Conservation (phyloP, 257 asterid species). For the Nicotiana noctiflora region DNA sequence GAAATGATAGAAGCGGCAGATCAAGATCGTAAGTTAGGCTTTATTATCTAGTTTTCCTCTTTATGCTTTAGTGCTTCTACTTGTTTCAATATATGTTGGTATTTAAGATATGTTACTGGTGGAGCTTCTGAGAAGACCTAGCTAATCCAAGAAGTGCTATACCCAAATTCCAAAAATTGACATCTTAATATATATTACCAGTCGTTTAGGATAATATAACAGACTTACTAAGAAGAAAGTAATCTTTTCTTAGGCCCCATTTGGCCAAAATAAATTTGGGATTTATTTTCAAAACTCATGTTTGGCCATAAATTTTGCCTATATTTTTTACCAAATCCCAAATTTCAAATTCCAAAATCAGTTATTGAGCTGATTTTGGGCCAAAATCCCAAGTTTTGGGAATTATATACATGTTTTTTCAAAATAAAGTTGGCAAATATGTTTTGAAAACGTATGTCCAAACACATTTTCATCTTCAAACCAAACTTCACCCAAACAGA, state of each 20-base stretch:
- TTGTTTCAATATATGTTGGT: neutral
- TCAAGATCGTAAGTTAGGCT: slow-evolving; percentile 70
- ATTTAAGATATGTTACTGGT: neutral
- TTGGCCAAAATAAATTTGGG: no score
- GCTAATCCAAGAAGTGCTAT: neutral
- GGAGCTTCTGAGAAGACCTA: neutral
- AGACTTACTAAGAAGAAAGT: neutral
- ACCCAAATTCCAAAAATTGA: neutral
- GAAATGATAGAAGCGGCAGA: slow-evolving; percentile 93
- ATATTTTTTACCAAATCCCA: no score
- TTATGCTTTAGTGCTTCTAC: neutral
- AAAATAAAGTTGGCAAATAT: no score
- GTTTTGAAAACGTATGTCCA: no score
- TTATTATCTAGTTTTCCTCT: neutral
- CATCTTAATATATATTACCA: neutral
- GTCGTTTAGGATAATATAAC: neutral
- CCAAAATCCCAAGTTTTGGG: no score
- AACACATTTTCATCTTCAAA: no score
- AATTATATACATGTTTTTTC: no score
- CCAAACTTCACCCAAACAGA: no score
- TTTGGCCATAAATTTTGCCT: no score
- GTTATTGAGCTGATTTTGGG: no score
- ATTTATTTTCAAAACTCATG: no score
- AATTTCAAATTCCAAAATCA: no score
- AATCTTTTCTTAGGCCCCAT: neutral